Conservation (phyloP, 2,329 filamentous ascomycete genomes). For the Daldinia sp. region DNA sequence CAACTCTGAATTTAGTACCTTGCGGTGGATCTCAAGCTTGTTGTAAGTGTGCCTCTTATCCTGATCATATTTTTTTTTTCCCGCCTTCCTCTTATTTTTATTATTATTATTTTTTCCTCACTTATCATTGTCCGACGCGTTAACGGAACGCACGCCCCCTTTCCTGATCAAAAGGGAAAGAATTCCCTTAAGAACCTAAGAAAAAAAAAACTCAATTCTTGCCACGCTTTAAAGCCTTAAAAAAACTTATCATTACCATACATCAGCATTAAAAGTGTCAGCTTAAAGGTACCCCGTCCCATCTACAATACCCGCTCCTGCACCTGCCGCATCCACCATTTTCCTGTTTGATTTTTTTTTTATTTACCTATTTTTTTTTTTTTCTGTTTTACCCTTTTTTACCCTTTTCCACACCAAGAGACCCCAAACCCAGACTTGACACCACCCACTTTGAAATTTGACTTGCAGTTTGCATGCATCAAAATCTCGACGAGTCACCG, state of each 20-base stretch:
- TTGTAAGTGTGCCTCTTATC: slow-evolving; percentile 41
- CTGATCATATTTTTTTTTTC: slow-evolving; percentile 32
- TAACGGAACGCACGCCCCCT: slow-evolving; percentile 31
- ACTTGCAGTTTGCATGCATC: slow-evolving; percentile 52
- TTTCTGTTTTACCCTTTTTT: slow-evolving; percentile 45
- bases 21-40: slow-evolving; percentile 37
- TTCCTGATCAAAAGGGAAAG: slow-evolving; percentile 25
- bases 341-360: slow-evolving; percentile 9
- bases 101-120: slow-evolving; percentile 12
- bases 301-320: slow-evolving; percentile 33
- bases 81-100: slow-evolving; percentile 32
- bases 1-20: slow-evolving; percentile 39
- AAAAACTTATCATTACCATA: slow-evolving; percentile 31
- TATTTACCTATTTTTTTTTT: slow-evolving; percentile 39
- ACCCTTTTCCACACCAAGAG: slow-evolving; percentile 41
- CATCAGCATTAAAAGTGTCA: slow-evolving; percentile 32
- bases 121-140: slow-evolving; percentile 39
- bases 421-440: slow-evolving; percentile 43
- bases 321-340: slow-evolving; percentile 35
- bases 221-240: slow-evolving; percentile 31
- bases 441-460: slow-evolving; percentile 47
- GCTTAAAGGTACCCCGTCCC: slow-evolving; percentile 37
- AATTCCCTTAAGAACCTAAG: slow-evolving; percentile 17
- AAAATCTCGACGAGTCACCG: slow-evolving; percentile 50
- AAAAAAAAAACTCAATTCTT: slow-evolving; percentile 26